Evolutionary conservation across 2,329 filamentous ascomycete species (phyloP), one percentile per base, ranked within the genome.

Genomic region (Stagonosporopsis chrysanthemi): DNA sequence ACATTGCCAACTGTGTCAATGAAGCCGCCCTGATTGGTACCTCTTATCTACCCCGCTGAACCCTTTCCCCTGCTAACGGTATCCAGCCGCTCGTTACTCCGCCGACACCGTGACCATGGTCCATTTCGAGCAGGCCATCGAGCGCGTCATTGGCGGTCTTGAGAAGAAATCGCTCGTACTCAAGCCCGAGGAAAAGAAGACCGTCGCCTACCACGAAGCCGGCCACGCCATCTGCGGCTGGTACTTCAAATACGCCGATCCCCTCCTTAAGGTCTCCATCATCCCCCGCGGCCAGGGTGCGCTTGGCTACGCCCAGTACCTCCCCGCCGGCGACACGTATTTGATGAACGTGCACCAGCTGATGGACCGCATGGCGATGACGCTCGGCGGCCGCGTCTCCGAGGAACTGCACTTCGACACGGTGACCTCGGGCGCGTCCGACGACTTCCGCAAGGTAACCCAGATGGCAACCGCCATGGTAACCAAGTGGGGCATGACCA

Each of bases 301-400:
- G 24, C 83, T 99, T 15, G 95, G 95, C 8, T 99, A 99, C 74
- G 95, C 95, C 1, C 95, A 99, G 78, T 98, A 98, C 76, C 85
- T 99, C n/a, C 95, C 95, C 0, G 84, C 89, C 22, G 88, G 88
- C 54, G 95, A 99, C 73, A 92, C 91, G 8, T 98, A 98, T 77
- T 85, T 99, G 63, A 95, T 99, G 93, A 97, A 90, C 72, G 89
- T 91, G 63, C 89, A 93, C 75, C 95, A 99, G 79, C 84, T 99
- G 39, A 97, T 98, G 91, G 95, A 99, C 77, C 92, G 95, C 67
- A 99, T 99, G 95, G 95, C 95, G 63, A 99, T 99, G 95, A 97
- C 94, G 2, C 88, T 99, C 52, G 95, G 93, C 67, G 95, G 95
- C 1, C 92, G 95, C 64, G 90, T 99, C 23, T 95, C 90, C 19